Base-by-base conservation (phyloP, 139 green algal genomes). In the Micractinium conductrix region DNA sequence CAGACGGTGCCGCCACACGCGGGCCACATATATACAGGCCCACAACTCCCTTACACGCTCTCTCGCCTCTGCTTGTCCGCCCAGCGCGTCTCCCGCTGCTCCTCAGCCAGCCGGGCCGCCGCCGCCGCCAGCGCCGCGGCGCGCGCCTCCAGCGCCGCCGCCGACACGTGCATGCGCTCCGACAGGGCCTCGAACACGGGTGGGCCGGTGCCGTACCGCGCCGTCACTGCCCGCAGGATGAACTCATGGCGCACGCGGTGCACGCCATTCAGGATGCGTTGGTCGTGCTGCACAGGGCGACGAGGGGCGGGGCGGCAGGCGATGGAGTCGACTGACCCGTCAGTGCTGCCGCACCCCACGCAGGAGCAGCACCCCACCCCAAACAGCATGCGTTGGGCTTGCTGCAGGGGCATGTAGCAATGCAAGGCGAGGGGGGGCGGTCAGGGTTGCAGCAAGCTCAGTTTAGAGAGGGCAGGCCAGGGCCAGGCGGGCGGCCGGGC, bases 231-330 rank as follows among this genome's bases (percentile, higher is more conserved):
- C 4, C 21, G 37, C 6, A 85, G 37, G 28, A 74, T 26, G 38
- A 37, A 24, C 17, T 85, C 80, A 5, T 58, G 26, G 28, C 28
- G 21, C 10, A 26, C 35, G 9, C 80, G 69, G 28, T 80, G 6
- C 37, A 62, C 38, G 69, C 80, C 80, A 9, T 63, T 37, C 22
- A 85, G 53, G 1, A 26, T 19, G 28, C 26, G 48, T 12, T n/a
- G 80, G 38, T 85, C 70, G 22, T 53, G 48, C 80, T 85, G 80
- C 80, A 72, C n/a, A n/a, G n/a, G n/a, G n/a, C n/a, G n/a, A n/a
- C n/a, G n/a, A n/a, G 33, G 14, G 12, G 9, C 22, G 44, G 2
- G 19, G 24, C 40, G 14, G 40, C 16, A 63, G 4, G 65, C 16
- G 43, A 43, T 35, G 30, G 43, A 26, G 28, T n/a, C n/a, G n/a